A percentile compares a stretch with the other conserved stretches of the same genome.
Evolutionary conservation across 805 yeast species (phyloP).

Genomic region (Myxozyma monticola): DNA sequence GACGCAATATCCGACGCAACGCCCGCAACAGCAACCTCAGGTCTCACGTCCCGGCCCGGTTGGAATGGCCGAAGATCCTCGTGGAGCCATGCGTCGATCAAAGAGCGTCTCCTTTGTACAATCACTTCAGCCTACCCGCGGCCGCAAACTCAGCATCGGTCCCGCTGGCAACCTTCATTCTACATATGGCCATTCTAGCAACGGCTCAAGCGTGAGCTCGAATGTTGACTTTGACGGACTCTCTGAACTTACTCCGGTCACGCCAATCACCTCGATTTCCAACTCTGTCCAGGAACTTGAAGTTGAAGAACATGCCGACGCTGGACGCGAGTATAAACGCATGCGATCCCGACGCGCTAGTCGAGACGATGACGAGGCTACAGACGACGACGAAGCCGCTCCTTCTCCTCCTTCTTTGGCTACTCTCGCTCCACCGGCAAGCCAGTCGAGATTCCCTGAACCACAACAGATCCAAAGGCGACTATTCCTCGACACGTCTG

Average conservation of each 20-base stretch:
- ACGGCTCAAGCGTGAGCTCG: conserved; percentile 1
- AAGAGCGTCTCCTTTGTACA: conserved; percentile 24
- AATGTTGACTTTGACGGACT: background rate
- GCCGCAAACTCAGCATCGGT: conserved; percentile 11
- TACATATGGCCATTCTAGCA: background rate
- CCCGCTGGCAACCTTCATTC: background rate
- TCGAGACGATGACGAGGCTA: too few species aligned
- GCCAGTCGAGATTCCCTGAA: too few species aligned
- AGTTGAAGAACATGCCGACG: conserved; percentile 14
- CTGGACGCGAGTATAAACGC: conserved; percentile 20
- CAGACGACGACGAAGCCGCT: too few species aligned
- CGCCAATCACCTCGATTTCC: conserved; percentile 6
- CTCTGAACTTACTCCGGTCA: conserved; percentile 8
- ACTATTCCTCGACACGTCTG: conserved; percentile 7
- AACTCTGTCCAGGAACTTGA: conserved; percentile 10
- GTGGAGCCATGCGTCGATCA: conserved; percentile 18
- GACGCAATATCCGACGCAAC: too few species aligned
- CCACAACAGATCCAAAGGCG: conserved; percentile 1
- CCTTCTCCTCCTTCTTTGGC: too few species aligned
- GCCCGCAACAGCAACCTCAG: too few species aligned
- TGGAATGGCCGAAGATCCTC: too few species aligned
- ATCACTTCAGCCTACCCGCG: conserved; percentile 11
- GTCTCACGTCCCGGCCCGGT: too few species aligned
- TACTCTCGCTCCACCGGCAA: too few species aligned
- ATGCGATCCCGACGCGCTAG: conserved; percentile 5